Evolutionary conservation across 345 rosid genomes (phyloP).

Genomic region (Kernera saxatilis): DNA sequence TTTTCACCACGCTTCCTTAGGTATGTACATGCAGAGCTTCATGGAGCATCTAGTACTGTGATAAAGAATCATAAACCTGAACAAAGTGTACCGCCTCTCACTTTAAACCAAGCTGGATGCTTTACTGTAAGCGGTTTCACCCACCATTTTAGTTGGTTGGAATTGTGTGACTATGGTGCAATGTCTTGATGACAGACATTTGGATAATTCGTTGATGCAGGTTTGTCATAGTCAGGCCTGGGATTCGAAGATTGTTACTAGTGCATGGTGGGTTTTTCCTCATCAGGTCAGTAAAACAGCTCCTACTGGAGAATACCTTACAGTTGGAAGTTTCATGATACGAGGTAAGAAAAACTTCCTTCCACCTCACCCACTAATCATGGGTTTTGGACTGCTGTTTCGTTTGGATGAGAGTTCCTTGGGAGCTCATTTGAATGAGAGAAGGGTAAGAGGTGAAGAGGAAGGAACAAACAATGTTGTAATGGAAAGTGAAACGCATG

Average conservation of each 20-base stretch:
- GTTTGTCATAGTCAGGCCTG: slow-evolving; percentile 99
- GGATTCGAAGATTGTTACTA: slow-evolving; percentile 97
- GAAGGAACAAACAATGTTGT: slow-evolving; percentile 61
- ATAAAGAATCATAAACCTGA: slow-evolving; percentile 93
- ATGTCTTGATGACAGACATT: slow-evolving; percentile 1
- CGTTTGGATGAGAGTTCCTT: slow-evolving; percentile 98
- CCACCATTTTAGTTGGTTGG: background rate
- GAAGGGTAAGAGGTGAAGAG: slow-evolving; percentile 95
- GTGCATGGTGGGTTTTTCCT: slow-evolving; percentile 99
- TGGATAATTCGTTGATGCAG: slow-evolving; percentile 35
- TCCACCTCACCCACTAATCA: slow-evolving; percentile 94
- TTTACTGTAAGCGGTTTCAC: slow-evolving; percentile 54
- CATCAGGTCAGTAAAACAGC: slow-evolving; percentile 99
- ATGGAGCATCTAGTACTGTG: slow-evolving; percentile 97
- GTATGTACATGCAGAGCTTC: slow-evolving; percentile 93
- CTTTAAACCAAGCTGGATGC: slow-evolving; percentile 96
- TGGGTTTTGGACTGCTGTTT: slow-evolving; percentile 97
- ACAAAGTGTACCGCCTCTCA: slow-evolving; percentile 86
- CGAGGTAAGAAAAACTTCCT: slow-evolving; percentile 97
- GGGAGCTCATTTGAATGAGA: slow-evolving; percentile 95
- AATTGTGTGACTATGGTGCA: background rate
- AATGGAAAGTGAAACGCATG: slow-evolving; percentile 40
- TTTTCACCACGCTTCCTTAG: slow-evolving; percentile 33
- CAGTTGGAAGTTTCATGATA: slow-evolving; percentile 97
- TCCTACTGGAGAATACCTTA: slow-evolving; percentile 98